Evolutionary conservation across 148 eudicot species (phyloP), one percentile per base, ranked within the genome.

Genomic region (Persicaria maculosa): DNA sequence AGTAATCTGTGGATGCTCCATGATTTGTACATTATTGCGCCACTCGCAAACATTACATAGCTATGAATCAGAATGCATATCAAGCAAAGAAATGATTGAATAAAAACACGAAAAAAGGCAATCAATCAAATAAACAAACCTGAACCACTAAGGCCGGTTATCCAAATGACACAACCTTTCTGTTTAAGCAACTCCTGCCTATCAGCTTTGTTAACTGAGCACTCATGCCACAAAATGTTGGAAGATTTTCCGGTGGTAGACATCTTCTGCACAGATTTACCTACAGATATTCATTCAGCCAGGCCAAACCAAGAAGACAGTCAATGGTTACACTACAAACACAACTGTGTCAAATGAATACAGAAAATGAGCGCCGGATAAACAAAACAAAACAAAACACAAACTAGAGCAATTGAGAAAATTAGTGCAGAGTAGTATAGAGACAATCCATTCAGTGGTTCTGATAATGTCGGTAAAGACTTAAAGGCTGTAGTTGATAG

Each of bases 91-190:
- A 70, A 70, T 1, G 36, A 45, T 17, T 70, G 36, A 45, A 46
- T 46, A 45, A 45, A 8, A 44, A 25, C 47, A 68, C 5, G 20
- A 40, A 43, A 69, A 70, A 47, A 9, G 50, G 50, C 14, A 2
- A 76, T 40, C 19, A 65, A 78, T 50, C 6, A 74, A 12, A 53
- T 76, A 72, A 45, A 73, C 93, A 58, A 77, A 92, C 99, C 99
- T 90, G 99, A 95, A 81, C 99, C 99, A 78, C 99, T 95, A 74
- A 95, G 96, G 44, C 99, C 99, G 22, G 99, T 92, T 48, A 95
- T 89, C 96, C 96, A 95, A 69, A 95, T 85, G 53, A 95, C 97
- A 81, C 96, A 95, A n/a, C 97, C 98, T 85, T 83, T 92, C 25
- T 95, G 98, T 71, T 88, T 88, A 68, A 95, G 91, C 79, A 95